phyloP scores from a whole-genome alignment of 352 stramenopile species.

The Phytophthora colocasiae region DNA sequence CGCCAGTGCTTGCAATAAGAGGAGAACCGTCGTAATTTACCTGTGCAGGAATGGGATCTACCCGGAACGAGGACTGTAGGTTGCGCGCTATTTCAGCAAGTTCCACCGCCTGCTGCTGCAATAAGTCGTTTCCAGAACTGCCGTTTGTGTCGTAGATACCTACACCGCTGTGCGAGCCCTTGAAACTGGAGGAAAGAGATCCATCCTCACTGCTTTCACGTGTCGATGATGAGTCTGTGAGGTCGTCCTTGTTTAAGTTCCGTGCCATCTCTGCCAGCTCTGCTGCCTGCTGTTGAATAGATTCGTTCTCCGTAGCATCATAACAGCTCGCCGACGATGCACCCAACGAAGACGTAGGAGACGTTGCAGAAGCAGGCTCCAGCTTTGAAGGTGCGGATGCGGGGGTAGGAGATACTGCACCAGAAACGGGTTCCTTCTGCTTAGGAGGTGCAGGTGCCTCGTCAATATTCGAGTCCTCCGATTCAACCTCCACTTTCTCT shows the following conservation, averaged over 20 bases:
- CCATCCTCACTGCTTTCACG: conserved; percentile 42
- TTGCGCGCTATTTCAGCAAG: conserved; percentile 69
- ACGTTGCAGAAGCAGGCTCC: conserved; percentile 1
- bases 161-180: conserved; percentile 26
- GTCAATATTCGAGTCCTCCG: neutral
- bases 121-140: conserved; percentile 44
- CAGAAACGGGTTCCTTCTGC: neutral
- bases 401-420: conserved; percentile 1
- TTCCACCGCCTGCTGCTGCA: conserved; percentile 71
- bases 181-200: conserved; percentile 37
- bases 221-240: conserved; percentile 41
- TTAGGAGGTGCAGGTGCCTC: neutral
- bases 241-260: conserved; percentile 44
- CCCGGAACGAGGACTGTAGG: conserved; percentile 59
- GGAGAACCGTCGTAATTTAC: conserved; percentile 6
- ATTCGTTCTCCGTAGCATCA: conserved; percentile 40
- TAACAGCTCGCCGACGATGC: conserved; percentile 13
- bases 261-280: conserved; percentile 49
- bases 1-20: neutral
- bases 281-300: conserved; percentile 46
- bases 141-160: conserved; percentile 25
- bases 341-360: conserved; percentile 15
- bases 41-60: conserved; percentile 30
- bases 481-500: conserved; percentile 3
- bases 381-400: neutral